A percentile compares a stretch with the other conserved stretches of the same genome.
These are phyloP conservation scores for Fusarium tuaranense DNA, from an alignment of 2,329 filamentous ascomycete genomes.

Conservation along the genomic window DNA sequence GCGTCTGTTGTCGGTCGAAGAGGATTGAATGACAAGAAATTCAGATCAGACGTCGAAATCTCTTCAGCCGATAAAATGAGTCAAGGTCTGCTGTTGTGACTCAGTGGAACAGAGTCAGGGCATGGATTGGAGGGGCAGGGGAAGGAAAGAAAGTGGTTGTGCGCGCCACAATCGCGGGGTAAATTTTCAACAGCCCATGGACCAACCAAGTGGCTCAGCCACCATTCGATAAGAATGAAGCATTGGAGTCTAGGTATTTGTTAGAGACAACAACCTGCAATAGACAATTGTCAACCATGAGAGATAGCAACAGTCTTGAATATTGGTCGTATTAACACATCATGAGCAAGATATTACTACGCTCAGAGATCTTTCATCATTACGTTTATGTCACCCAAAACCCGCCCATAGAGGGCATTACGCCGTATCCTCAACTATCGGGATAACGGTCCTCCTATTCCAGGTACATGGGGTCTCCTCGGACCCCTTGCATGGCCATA, in stretches of 20 bases:
- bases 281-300: neutral
- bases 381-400: conserved; percentile 39
- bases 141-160: conserved; percentile 33
- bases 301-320: conserved; percentile 1
- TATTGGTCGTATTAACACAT: conserved; percentile 49
- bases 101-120: conserved; percentile 45
- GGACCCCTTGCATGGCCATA: conserved; percentile 59
- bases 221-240: conserved; percentile 9
- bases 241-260: neutral
- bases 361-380: conserved; percentile 46
- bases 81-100: conserved; percentile 40
- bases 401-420: conserved; percentile 17
- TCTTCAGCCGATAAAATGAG: conserved; percentile 34
- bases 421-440: conserved; percentile 1
- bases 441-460: conserved; percentile 50
- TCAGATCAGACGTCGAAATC: conserved; percentile 29
- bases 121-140: conserved; percentile 44
- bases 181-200: conserved; percentile 40
- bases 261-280: neutral
- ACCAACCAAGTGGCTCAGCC: conserved; percentile 31
- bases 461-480: conserved; percentile 65
- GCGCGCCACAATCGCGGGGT: conserved; percentile 48
- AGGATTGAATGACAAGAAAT: conserved; percentile 13
- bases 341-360: conserved; percentile 38
- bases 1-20: conserved; percentile 30